Conservation (phyloP, 108 stramenopile species). For the Nitzschia palea region DNA sequence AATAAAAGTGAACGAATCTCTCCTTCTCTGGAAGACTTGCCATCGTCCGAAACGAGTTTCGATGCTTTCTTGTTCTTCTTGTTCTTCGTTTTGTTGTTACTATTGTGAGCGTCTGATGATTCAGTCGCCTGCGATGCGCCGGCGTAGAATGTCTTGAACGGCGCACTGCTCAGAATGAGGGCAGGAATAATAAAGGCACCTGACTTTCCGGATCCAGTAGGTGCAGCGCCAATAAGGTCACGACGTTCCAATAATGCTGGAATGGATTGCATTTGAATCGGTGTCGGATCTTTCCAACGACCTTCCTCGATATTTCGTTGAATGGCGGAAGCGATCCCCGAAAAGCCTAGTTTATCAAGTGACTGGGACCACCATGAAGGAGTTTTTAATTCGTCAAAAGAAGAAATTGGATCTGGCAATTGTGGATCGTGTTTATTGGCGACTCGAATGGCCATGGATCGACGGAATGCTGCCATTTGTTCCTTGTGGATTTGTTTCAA, state of each 20-base stretch:
- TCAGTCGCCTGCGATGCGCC: not conserved
- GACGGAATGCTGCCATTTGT: conserved; percentile 83
- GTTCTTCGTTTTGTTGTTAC: conserved; percentile 32
- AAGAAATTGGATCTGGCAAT: conserved; percentile 80
- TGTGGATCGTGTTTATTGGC: conserved; percentile 63
- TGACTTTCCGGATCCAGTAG: conserved; percentile 89
- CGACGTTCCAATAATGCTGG: conserved; percentile 92
- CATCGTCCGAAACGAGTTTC: not conserved
- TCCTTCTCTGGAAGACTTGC: conserved; percentile 36
- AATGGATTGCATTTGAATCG: conserved; percentile 96
- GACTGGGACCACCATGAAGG: conserved; percentile 69
- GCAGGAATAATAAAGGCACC: conserved; percentile 88
- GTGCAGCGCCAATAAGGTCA: conserved; percentile 98
- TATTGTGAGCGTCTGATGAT: conserved; percentile 1
- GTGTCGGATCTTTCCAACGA: conserved; percentile 91
- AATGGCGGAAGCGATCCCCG: conserved; percentile 42
- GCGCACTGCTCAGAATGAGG: conserved; percentile 71
- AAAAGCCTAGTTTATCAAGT: conserved; percentile 30
- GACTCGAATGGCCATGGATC: conserved; percentile 73
- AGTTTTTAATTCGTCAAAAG: conserved; percentile 57
- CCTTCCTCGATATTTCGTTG: conserved; percentile 86
- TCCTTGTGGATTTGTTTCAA: conserved; percentile 68
- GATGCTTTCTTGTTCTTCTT: conserved; percentile 14
- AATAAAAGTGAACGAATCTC: conserved; percentile 79
- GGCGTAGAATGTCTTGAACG: conserved; percentile 58